These are phyloP conservation scores for Syzygium aromaticum DNA, from an alignment of 345 rosid species.

Conservation along the genomic window DNA sequence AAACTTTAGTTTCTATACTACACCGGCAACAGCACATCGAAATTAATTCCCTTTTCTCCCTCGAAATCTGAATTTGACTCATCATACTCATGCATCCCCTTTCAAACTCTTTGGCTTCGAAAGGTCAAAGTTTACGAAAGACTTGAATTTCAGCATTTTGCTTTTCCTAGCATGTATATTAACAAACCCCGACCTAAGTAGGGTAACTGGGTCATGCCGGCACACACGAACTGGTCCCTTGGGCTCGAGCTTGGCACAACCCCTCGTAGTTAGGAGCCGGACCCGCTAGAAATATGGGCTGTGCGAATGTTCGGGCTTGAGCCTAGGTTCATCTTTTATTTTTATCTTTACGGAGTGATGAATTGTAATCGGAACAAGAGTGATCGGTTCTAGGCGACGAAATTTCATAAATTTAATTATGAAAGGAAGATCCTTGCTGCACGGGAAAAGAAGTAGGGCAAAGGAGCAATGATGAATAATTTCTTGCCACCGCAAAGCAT, in stretches of 20 bases:
- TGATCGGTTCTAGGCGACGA: neutral
- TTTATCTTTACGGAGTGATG: too few relatives aligned
- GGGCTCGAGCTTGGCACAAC: neutral
- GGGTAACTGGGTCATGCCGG: fast-evolving
- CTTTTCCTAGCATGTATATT: too few relatives aligned
- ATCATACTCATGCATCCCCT: neutral
- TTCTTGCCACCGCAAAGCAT: neutral
- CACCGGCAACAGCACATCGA: neutral
- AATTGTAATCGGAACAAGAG: neutral
- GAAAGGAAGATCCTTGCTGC: neutral
- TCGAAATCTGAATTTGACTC: neutral
- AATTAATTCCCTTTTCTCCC: neutral
- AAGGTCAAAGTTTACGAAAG: neutral
- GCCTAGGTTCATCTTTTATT: neutral
- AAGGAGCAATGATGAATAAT: neutral
- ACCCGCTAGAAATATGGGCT: neutral
- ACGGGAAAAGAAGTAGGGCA: neutral
- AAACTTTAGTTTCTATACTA: neutral
- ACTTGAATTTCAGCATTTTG: neutral
- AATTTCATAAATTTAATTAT: neutral
- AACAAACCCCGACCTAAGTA: neutral
- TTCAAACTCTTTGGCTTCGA: neutral
- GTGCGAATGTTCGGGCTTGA: neutral
- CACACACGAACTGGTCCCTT: neutral
- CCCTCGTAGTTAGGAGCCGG: neutral